Percentiles rank a stretch among this genome's conserved stretches.
Evolutionary conservation across 2,329 filamentous ascomycete genomes (phyloP).

Genomic region (Colletotrichum camelliae): DNA sequence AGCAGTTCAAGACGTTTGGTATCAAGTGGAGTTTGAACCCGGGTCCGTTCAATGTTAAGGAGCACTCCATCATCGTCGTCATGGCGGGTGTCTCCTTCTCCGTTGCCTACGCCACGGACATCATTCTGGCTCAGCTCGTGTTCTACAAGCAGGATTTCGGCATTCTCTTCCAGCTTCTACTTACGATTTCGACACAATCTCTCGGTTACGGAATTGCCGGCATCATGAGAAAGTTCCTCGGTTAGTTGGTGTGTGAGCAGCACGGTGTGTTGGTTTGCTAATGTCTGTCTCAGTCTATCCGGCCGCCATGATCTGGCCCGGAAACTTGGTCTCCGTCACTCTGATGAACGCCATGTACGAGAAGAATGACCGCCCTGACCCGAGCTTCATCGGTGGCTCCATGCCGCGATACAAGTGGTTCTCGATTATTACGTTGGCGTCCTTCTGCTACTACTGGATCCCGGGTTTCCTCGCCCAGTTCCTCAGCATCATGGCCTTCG

Average conservation of each 20-base stretch:
- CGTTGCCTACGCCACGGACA: constrained; percentile 75
- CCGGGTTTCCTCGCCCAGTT: constrained; percentile 74
- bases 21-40: constrained; percentile 65
- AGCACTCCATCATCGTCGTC: constrained; percentile 71
- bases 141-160: constrained; percentile 77
- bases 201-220: constrained; percentile 74
- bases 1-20: constrained; percentile 57
- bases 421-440: constrained; percentile 57
- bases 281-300: constrained; percentile 53
- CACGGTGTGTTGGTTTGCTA: not conserved
- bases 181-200: constrained; percentile 72
- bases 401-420: constrained; percentile 74
- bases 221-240: constrained; percentile 68
- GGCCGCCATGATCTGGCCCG: constrained; percentile 78
- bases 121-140: constrained; percentile 72
- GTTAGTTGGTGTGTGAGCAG: constrained; percentile 36
- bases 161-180: constrained; percentile 68
- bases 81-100: constrained; percentile 76
- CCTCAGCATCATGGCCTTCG: constrained; percentile 72
- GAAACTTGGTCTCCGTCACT: constrained; percentile 68
- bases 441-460: constrained; percentile 73
- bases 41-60: constrained; percentile 74
- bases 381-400: constrained; percentile 62
- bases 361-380: constrained; percentile 53
- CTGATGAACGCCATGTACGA: constrained; percentile 79